Conservation (phyloP, 495 filamentous ascomycete genomes). For the Trichocladium antarcticum region DNA sequence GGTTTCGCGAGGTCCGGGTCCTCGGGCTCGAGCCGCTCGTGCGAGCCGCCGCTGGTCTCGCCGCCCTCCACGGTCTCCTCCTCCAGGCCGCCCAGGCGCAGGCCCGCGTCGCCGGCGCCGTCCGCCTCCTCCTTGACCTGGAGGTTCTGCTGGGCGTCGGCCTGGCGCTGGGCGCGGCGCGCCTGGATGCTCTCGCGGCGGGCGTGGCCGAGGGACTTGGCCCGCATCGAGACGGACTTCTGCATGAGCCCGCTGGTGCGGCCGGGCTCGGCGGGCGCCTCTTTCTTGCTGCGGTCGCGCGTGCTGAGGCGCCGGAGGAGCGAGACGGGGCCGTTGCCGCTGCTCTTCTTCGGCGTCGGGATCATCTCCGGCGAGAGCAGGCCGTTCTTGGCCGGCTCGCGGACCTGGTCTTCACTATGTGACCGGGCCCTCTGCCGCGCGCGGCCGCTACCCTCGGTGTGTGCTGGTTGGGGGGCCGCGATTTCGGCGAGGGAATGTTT, state of each 20-base stretch:
- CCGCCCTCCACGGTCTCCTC: conserved; percentile 18
- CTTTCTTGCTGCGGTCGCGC: conserved; percentile 52
- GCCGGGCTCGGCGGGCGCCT: conserved; percentile 40
- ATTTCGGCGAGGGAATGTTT: conserved; percentile 51
- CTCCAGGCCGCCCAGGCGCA: conserved; percentile 36
- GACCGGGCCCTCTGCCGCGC: conserved; percentile 79
- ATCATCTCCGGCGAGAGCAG: conserved; percentile 52
- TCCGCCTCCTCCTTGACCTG: conserved; percentile 71
- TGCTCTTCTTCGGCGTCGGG: conserved; percentile 53
- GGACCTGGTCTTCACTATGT: conserved; percentile 88
- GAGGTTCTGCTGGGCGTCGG: conserved; percentile 29
- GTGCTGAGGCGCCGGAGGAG: conserved; percentile 87
- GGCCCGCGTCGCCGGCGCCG: too few species aligned
- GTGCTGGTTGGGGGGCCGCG: conserved; percentile 70
- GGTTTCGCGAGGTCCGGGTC: conserved; percentile 65
- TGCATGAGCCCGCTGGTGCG: conserved; percentile 29
- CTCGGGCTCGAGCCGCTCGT: conserved; percentile 39
- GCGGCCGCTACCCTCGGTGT: conserved; percentile 76
- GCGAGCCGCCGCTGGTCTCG: conserved; percentile 40
- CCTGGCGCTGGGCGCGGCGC: conserved; percentile 49
- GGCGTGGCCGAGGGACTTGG: conserved; percentile 85
- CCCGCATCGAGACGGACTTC: conserved; percentile 52
- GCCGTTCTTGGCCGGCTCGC: conserved; percentile 62
- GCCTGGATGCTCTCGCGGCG: conserved; percentile 84
- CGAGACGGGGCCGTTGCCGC: conserved; percentile 67